These are phyloP conservation scores for Mrakia gelida DNA, from an alignment of 768 basidiomycete species.

Conservation along the genomic window DNA sequence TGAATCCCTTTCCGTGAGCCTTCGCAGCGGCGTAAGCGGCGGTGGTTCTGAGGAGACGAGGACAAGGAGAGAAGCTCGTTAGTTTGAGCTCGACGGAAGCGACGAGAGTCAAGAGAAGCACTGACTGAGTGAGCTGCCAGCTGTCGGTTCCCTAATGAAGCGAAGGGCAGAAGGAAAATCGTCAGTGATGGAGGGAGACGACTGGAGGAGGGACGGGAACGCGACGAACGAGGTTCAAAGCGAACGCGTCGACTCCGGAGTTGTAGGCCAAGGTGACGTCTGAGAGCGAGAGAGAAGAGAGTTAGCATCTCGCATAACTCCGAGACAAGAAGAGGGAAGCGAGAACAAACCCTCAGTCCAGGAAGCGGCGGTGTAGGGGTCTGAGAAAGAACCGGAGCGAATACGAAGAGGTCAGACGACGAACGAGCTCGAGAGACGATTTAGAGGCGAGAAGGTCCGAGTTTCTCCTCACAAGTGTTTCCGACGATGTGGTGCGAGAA, in stretches of 20 bases:
- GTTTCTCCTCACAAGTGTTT: not conserved
- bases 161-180: not conserved
- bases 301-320: not conserved
- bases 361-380: slow-evolving; percentile 22
- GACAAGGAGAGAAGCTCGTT: not conserved
- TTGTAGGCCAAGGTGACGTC: slow-evolving; percentile 27
- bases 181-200: not conserved
- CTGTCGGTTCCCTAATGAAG: slow-evolving; percentile 11
- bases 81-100: not conserved
- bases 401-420: not conserved
- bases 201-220: not conserved
- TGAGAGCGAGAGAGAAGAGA: not conserved
- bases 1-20: slow-evolving; percentile 24
- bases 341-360: slow-evolving; percentile 11
- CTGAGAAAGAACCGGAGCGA: not conserved
- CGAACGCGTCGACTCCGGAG: slow-evolving; percentile 29
- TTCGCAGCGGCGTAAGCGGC: slow-evolving; percentile 24
- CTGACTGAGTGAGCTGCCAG: slow-evolving; percentile 27
- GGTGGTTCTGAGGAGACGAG: not conserved
- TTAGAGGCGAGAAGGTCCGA: too few relatives aligned
- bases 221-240: slow-evolving; percentile 28
- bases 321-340: not conserved
- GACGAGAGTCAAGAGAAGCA: not conserved
- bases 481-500: slow-evolving; percentile 16
- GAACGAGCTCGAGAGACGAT: too few relatives aligned